A percentile compares a stretch with the other conserved stretches of the same genome.
Conservation (phyloP, 73 alveolate species). For the Effrenium voratum region DNA sequence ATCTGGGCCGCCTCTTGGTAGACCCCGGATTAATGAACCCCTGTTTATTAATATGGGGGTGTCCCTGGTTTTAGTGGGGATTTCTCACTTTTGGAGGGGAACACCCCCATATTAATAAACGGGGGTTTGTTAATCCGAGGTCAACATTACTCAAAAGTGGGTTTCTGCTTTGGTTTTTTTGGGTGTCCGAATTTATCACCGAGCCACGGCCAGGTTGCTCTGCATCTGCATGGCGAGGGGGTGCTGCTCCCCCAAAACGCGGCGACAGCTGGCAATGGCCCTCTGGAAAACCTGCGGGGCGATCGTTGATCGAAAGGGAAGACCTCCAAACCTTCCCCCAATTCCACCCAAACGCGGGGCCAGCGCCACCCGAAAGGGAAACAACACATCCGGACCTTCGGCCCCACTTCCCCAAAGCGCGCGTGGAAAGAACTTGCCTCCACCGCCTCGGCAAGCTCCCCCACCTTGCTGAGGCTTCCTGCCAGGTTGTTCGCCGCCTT, state of each 20-base stretch:
- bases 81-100: background rate
- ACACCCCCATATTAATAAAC: too few relatives aligned
- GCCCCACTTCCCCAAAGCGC: too few relatives aligned
- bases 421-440: too few relatives aligned
- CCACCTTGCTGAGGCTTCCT: slow-evolving; percentile 51
- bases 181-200: too few relatives aligned
- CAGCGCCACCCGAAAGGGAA: too few relatives aligned
- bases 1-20: background rate
- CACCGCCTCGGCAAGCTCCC: slow-evolving; percentile 46
- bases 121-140: too few relatives aligned
- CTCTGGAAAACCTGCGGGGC: slow-evolving; percentile 10
- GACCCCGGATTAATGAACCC: background rate
- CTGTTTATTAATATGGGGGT: background rate
- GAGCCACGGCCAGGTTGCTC: slow-evolving; percentile 25
- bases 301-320: too few relatives aligned
- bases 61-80: background rate
- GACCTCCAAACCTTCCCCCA: too few relatives aligned
- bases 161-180: too few relatives aligned
- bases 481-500: slow-evolving; percentile 70
- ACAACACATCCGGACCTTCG: too few relatives aligned
- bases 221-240: slow-evolving; percentile 35
- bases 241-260: slow-evolving; percentile 48
- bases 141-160: too few relatives aligned
- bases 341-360: too few relatives aligned
- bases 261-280: slow-evolving; percentile 52